Percentiles rank a stretch among this genome's conserved stretches.
Conservation (phyloP, 1,284 basidiomycete genomes). For the Cystobasidiaceae sp. region DNA sequence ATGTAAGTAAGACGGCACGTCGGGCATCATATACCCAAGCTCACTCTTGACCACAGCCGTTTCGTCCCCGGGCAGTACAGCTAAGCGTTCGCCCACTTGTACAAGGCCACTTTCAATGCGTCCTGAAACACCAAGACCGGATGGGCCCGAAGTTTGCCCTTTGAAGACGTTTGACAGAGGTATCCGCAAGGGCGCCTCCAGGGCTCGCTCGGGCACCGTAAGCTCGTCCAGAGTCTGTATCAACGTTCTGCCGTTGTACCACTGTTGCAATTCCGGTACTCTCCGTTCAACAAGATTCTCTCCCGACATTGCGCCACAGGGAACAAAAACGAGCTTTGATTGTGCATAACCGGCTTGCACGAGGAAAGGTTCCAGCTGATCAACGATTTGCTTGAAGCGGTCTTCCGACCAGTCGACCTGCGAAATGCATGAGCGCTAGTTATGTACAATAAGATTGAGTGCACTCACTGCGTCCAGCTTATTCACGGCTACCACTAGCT, state of each 20-base stretch:
- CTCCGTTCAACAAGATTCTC: slow-evolving; percentile 67
- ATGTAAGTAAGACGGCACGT: background rate
- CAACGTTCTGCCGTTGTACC: slow-evolving; percentile 84
- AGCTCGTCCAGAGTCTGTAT: slow-evolving; percentile 63
- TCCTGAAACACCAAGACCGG: slow-evolving; percentile 76
- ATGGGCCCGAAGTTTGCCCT: slow-evolving; percentile 61
- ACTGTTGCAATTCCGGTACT: slow-evolving; percentile 57
- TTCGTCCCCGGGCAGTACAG: slow-evolving; percentile 88
- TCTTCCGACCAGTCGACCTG: slow-evolving; percentile 76
- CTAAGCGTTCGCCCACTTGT: slow-evolving; percentile 82
- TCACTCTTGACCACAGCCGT: slow-evolving; percentile 73
- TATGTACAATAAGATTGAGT: background rate
- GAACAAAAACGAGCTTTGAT: slow-evolving; percentile 74
- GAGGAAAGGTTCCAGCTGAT: slow-evolving; percentile 71
- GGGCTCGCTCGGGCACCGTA: slow-evolving; percentile 49
- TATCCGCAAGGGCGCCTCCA: slow-evolving; percentile 73
- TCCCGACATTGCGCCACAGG: slow-evolving; percentile 83
- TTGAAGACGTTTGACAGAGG: slow-evolving; percentile 95
- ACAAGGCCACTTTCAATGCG: slow-evolving; percentile 79
- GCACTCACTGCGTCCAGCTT: slow-evolving; percentile 77
- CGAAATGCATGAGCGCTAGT: slow-evolving; percentile 5
- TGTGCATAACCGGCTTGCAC: slow-evolving; percentile 77
- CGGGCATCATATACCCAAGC: slow-evolving; percentile 32
- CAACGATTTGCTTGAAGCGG: slow-evolving; percentile 80
- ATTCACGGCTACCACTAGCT: slow-evolving; percentile 88